These are phyloP conservation scores for Sporisorium graminicola DNA, from an alignment of 1,284 basidiomycete genomes.

Conservation along the genomic window DNA sequence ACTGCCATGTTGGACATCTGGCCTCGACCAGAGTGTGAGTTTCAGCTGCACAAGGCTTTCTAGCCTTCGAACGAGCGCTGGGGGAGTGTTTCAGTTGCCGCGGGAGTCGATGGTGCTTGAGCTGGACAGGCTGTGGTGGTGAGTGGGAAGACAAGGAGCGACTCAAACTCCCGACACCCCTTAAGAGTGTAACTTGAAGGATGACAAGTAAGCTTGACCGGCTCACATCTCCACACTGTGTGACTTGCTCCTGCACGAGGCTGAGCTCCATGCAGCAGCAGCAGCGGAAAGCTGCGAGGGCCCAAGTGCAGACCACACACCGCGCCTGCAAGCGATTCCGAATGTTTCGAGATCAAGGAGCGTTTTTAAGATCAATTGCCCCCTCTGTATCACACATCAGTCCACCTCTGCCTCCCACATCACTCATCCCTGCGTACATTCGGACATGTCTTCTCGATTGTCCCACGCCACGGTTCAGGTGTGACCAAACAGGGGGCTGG, in stretches of 20 bases:
- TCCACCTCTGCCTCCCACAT: background rate
- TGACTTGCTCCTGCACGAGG: background rate
- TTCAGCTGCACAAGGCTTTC: background rate
- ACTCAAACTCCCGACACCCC: background rate
- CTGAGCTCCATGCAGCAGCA: background rate
- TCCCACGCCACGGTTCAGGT: background rate
- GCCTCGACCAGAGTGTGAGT: background rate
- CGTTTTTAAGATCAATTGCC: background rate
- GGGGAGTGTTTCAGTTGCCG: background rate
- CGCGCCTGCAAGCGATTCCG: background rate
- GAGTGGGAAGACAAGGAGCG: background rate
- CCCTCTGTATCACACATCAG: background rate
- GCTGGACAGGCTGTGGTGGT: background rate
- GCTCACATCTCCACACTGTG: background rate
- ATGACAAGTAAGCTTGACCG: background rate
- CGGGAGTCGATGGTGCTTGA: background rate
- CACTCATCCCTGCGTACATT: background rate
- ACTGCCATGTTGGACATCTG: constrained; percentile 12
- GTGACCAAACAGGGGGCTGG: background rate
- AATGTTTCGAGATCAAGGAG: background rate
- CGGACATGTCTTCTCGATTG: background rate
- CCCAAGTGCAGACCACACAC: background rate
- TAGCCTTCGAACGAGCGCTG: background rate
- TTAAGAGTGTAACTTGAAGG: background rate
- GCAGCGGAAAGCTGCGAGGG: background rate